phyloP scores from a whole-genome alignment of 495 filamentous ascomycete species.

The Aspergillus wentii region DNA sequence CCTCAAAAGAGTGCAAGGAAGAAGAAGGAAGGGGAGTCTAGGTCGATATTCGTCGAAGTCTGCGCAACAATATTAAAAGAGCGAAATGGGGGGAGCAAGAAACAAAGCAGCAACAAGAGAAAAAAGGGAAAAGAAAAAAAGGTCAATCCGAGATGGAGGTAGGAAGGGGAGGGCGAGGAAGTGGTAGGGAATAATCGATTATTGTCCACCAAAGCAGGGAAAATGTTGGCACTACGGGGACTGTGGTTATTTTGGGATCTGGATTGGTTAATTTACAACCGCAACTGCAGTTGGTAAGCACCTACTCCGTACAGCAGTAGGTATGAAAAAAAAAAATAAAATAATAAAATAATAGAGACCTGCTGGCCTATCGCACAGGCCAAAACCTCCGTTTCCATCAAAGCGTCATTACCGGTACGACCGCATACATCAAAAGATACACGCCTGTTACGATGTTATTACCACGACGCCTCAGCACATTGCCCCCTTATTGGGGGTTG shows the following conservation, averaged over 20 bases:
- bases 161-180: conserved; percentile 29
- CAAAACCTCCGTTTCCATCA: no score
- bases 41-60: neutral
- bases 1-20: conserved; percentile 20
- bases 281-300: no score
- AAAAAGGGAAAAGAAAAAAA: conserved; percentile 22
- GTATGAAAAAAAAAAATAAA: no score
- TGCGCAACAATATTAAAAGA: neutral
- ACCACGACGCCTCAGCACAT: no score
- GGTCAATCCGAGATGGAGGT: conserved; percentile 17
- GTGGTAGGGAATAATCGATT: conserved; percentile 20
- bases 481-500: no score
- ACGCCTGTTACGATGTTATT: no score
- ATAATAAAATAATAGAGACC: no score
- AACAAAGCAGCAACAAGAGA: conserved; percentile 8
- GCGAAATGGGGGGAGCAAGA: neutral
- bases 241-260: conserved; percentile 40
- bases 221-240: conserved; percentile 21
- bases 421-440: no score
- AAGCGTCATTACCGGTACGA: no score
- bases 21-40: conserved; percentile 19
- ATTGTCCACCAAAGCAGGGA: conserved; percentile 16
- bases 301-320: no score
- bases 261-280: conserved; percentile 29
- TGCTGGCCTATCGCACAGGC: no score